phyloP scores from a whole-genome alignment of 1,139 yeast genomes.

The Nakaseomyces nivariensis region DNA sequence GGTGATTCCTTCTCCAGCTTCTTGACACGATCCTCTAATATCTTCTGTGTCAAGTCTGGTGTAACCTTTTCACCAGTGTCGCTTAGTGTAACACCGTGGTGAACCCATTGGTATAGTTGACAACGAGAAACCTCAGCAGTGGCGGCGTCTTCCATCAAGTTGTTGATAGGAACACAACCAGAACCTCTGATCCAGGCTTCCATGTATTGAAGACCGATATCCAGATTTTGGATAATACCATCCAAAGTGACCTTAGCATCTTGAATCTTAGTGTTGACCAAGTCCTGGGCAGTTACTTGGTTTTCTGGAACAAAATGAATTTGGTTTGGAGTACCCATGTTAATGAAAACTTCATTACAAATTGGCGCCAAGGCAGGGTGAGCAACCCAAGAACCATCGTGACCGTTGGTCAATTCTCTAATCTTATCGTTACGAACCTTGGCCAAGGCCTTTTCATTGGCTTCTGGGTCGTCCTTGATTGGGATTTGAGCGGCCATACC shows the following conservation, averaged over 20 bases:
- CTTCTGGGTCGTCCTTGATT: conserved; percentile 52
- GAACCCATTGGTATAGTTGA: conserved; percentile 77
- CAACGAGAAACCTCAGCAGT: conserved; percentile 81
- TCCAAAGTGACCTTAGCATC: conserved; percentile 51
- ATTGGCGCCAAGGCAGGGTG: conserved; percentile 77
- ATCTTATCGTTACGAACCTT: conserved; percentile 61
- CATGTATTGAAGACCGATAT: conserved; percentile 69
- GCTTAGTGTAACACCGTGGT: conserved; percentile 49
- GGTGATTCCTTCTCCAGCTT: conserved; percentile 37
- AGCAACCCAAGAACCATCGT: conserved; percentile 85
- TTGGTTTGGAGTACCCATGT: conserved; percentile 80
- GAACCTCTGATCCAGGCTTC: conserved; percentile 79
- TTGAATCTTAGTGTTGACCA: conserved; percentile 55
- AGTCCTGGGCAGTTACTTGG: conserved; percentile 44
- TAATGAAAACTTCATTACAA: conserved; percentile 60
- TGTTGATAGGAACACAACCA: conserved; percentile 79
- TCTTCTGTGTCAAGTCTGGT: conserved; percentile 44
- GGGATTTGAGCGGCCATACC: conserved; percentile 86
- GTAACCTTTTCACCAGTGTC: conserved; percentile 53
- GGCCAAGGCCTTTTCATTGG: conserved; percentile 52
- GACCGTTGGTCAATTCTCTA: conserved; percentile 66
- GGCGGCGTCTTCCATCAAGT: conserved; percentile 83
- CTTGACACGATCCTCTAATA: conserved; percentile 53
- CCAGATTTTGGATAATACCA: conserved; percentile 62
- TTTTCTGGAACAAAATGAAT: conserved; percentile 42